phyloP scores from a whole-genome alignment of 805 yeast species.

The Candida maris region DNA sequence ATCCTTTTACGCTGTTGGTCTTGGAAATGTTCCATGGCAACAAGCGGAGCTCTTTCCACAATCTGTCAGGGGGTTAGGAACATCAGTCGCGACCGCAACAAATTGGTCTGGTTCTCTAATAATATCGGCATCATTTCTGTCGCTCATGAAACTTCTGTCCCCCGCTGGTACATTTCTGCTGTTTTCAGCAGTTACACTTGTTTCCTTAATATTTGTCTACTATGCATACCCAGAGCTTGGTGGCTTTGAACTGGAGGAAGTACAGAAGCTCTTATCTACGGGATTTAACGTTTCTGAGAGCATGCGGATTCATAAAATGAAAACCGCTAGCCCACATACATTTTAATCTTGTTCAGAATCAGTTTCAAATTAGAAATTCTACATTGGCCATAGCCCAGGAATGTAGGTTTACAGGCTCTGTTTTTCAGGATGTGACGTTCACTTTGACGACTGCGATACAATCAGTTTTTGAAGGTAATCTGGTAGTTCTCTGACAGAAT shows the following conservation, averaged over 20 bases:
- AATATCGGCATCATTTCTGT: constrained; percentile 49
- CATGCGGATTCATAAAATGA: constrained; percentile 28
- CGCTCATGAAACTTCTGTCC: constrained; percentile 48
- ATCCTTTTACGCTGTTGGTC: constrained; percentile 51
- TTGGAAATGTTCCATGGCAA: constrained; percentile 58
- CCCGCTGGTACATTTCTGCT: constrained; percentile 49
- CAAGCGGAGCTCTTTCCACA: constrained; percentile 56
- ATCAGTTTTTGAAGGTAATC: constrained; percentile 8
- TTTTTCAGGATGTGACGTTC: not conserved
- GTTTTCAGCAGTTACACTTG: constrained; percentile 43
- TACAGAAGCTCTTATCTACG: constrained; percentile 39
- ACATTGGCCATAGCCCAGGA: not conserved
- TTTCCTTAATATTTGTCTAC: constrained; percentile 43
- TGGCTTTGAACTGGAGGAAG: constrained; percentile 51
- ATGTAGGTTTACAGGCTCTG: not conserved
- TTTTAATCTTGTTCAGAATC: no score
- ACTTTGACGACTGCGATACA: no score
- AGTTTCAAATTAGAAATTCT: not conserved
- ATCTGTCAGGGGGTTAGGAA: constrained; percentile 50
- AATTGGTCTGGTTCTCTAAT: constrained; percentile 54
- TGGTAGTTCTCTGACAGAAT: constrained; percentile 20
- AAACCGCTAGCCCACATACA: no score
- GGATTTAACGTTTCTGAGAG: constrained; percentile 49
- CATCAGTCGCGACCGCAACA: constrained; percentile 32
- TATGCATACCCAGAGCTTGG: constrained; percentile 50